Evolutionary conservation across 208 protist species (phyloP).

Genomic region (Acanthamoeba healyi): DNA sequence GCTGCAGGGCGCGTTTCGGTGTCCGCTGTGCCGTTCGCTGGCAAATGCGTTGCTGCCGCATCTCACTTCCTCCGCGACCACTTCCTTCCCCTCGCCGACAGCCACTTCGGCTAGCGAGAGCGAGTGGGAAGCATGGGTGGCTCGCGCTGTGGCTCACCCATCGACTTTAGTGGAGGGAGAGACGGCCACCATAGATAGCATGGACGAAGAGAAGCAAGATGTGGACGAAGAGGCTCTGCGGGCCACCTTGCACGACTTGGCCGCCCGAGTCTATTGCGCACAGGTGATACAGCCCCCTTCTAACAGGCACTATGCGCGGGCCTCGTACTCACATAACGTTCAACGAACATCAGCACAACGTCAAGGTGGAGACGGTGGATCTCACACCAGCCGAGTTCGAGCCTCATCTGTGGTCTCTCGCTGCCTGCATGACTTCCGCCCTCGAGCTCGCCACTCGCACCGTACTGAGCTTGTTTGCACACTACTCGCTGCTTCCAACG

Average conservation of each 20-base stretch:
- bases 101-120: not conserved
- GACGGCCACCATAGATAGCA: not conserved
- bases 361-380: conserved; percentile 1
- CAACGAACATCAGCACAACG: too few relatives aligned
- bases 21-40: conserved; percentile 46
- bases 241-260: conserved; percentile 11
- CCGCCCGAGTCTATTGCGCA: conserved; percentile 3
- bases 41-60: not conserved
- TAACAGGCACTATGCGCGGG: too few relatives aligned
- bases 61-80: not conserved
- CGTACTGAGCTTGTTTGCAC: not conserved
- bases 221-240: not conserved
- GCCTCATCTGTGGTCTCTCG: conserved; percentile 11
- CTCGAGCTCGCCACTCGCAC: not conserved
- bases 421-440: conserved; percentile 8
- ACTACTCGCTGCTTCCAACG: too few relatives aligned
- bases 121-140: not conserved
- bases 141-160: not conserved
- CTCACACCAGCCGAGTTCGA: not conserved
- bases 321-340: too few relatives aligned
- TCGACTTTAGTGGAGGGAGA: not conserved
- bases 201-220: not conserved
- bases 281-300: not conserved
- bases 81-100: not conserved
- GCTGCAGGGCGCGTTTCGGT: conserved; percentile 1